Base-by-base conservation (phyloP, 495 filamentous ascomycete species). In the Podospora australis region DNA sequence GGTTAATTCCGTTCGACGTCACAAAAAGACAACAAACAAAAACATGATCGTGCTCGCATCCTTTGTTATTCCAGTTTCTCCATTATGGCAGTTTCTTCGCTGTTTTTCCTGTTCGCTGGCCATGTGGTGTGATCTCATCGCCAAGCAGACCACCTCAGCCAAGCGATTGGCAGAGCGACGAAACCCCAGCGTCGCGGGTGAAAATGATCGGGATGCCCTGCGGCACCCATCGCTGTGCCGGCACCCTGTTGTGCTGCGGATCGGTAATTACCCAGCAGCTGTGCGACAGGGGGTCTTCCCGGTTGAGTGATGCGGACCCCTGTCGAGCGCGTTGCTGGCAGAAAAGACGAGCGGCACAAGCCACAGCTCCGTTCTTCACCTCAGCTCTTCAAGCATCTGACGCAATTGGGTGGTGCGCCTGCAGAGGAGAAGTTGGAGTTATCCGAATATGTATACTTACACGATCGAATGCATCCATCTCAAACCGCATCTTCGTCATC, bases 231-330 rank as follows among this genome's bases (percentile, higher is more conserved):
- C 22, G n/a, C n/a, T n/a, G n/a, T n/a, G n/a, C n/a, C n/a, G n/a
- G n/a, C n/a, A n/a, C n/a, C 39, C 39, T 20, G 20, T 20, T 19
- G 39, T 21, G 13, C 14, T 24, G 40, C 21, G 28, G 40, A 43
- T 43, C 40, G 40, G 40, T 43, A 24, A 43, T 43, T 43, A 16
- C 6, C 23, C 40, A 16, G 22, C 6, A n/a, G 40, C 9, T 26
- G 0, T 3, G 6, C n/a, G 4, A n/a, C 20, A 21, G 20, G 22
- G 16, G 40, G n/a, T 8, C 14, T 40, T 40, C 17, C 38, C 40
- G 24, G 8, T 16, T 11, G 22, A 22, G 38, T 7, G 17, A 40
- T 19, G 3, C 19, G 13, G 4, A 43, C 40, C 40, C 40, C 13
- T 43, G 40, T 23, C 14, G 22, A 43, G 40, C 24, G 40, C 23